Conservation (phyloP, 495 filamentous ascomycete species). For the Monascus purpureus region DNA sequence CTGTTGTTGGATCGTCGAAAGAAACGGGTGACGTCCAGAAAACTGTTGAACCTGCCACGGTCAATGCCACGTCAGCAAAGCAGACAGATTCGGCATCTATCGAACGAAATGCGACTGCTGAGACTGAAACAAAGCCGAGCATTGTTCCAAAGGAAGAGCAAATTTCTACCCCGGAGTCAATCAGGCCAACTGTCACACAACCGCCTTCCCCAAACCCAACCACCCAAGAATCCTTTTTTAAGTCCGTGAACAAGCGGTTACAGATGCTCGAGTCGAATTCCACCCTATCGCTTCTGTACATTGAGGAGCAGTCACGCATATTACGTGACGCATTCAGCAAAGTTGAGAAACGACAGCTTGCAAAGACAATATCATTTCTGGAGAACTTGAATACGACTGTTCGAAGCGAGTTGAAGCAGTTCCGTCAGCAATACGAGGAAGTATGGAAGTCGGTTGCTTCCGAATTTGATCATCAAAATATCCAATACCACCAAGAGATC, state of each 20-base stretch:
- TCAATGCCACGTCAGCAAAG: conserved; percentile 6
- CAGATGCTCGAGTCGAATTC: conserved; percentile 85
- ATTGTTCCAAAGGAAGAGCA: conserved; percentile 18
- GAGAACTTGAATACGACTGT: conserved; percentile 77
- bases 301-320: conserved; percentile 87
- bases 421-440: conserved; percentile 81
- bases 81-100: conserved; percentile 8
- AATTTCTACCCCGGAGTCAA: conserved; percentile 18
- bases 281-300: conserved; percentile 86
- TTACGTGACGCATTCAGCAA: conserved; percentile 82
- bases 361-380: conserved; percentile 70
- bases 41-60: conserved; percentile 8
- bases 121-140: conserved; percentile 10
- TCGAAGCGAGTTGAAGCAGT: conserved; percentile 65
- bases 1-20: conserved; percentile 3
- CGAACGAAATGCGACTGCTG: conserved; percentile 12
- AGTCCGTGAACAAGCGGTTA: conserved; percentile 83
- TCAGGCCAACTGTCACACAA: conserved; percentile 36
- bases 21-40: conserved; percentile 11
- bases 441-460: conserved; percentile 91
- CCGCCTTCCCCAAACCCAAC: conserved; percentile 57
- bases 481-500: conserved; percentile 68
- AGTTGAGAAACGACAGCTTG: conserved; percentile 76
- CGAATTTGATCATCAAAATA: conserved; percentile 74
- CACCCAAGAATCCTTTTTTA: conserved; percentile 95